Base-by-base conservation (phyloP, 208 protist genomes). In the Polymyxa betae region DNA sequence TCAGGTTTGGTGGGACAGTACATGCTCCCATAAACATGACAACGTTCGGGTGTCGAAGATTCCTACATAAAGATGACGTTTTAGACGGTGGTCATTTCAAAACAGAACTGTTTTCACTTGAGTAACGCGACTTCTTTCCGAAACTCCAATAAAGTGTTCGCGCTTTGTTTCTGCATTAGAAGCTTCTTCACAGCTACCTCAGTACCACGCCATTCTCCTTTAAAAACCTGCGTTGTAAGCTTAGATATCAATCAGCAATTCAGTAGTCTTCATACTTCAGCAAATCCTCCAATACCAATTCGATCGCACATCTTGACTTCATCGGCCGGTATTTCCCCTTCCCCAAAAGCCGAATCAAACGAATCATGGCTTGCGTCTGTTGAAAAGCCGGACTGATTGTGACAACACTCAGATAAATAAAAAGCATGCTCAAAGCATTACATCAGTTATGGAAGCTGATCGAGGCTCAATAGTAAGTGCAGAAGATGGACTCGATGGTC, bases 1-100 rank as follows among this genome's bases (percentile, higher is more conserved):
- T 38, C 72, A 82, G 40, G 35, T 35, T 43, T 16, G 72, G 72
- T 35, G 72, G 72, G n/a, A 35, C 35, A 20, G 72, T 82, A n/a
- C 72, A 82, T 20, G 72, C 72, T 5, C 72, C 72, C 72, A 82
- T 82, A 82, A 82, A 82, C 72, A 82, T 82, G 5, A 82, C 72
- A 20, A 82, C 72, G 72, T 82, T 82, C 10, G 72, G 72, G 72
- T 82, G 72, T 12, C 72, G 72, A 20, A 82, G n/a, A 43, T n/a
- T 82, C 72, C 72, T 82, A n/a, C 35, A 5, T n/a, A 43, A 43
- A 5, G n/a, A 40, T n/a, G n/a, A 43, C 35, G 72, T 5, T 43
- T 82, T n/a, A n/a, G 49, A 60, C 24, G 49, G 24, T 29, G 49
- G 24, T n/a, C n/a, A 60, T 24, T 60, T 5, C 49, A 60, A 60